Conservation (phyloP, 345 rosid species). For the Salix exigua region DNA sequence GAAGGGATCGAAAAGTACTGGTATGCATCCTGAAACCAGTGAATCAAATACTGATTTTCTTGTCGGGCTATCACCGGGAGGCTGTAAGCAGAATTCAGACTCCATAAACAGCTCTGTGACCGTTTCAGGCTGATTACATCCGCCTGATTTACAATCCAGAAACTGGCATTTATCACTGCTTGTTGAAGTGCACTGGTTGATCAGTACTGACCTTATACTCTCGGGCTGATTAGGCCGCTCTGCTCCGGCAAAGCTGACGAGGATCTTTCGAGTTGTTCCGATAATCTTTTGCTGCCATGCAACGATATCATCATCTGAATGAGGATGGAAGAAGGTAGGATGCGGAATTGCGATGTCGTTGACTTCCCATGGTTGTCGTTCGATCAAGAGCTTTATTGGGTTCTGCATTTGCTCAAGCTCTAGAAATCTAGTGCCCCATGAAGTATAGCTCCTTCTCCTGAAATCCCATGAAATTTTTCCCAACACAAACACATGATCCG, state of each 20-base stretch:
- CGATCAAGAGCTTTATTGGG: conserved; percentile 73
- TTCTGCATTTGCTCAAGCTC: conserved; percentile 70
- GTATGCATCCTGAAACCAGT: conserved; percentile 75
- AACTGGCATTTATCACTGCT: conserved; percentile 39
- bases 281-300: conserved; percentile 65
- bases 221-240: conserved; percentile 50
- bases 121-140: conserved; percentile 52
- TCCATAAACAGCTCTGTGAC: conserved; percentile 49
- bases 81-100: conserved; percentile 81
- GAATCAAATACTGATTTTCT: conserved; percentile 82
- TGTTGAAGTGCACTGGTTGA: conserved; percentile 49
- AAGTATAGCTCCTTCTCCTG: conserved; percentile 43
- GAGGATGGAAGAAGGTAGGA: conserved; percentile 80
- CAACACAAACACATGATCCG: conserved; percentile 82
- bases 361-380: conserved; percentile 79
- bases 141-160: conserved; percentile 45
- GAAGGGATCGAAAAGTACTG: conserved; percentile 74
- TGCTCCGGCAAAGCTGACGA: conserved; percentile 66
- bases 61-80: conserved; percentile 84
- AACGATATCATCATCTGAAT: conserved; percentile 54
- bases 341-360: conserved; percentile 82
- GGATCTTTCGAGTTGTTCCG: conserved; percentile 34
- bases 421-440: conserved; percentile 74
- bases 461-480: conserved; percentile 93
- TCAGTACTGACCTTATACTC: conserved; percentile 57